Conservation (phyloP, 192 early-diverging fungal species). For the Coemansia sp. region DNA sequence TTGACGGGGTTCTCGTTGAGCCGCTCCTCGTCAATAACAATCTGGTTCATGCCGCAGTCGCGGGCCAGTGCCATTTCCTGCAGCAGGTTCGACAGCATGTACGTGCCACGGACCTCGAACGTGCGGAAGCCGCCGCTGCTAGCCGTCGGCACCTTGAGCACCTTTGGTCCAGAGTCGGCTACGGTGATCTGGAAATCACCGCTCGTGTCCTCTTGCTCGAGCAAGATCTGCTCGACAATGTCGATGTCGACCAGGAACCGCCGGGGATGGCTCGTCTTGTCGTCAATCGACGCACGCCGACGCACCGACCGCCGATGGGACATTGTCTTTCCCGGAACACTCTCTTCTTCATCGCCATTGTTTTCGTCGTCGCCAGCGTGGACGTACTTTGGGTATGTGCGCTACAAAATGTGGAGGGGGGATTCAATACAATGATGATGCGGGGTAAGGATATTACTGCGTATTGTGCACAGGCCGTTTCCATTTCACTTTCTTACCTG, state of each 20-base stretch:
- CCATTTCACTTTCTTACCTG: constrained; percentile 20
- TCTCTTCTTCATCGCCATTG: not conserved
- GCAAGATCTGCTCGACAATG: constrained; percentile 70
- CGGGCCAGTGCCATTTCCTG: constrained; percentile 93
- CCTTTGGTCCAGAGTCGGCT: constrained; percentile 87
- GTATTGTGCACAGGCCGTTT: not conserved
- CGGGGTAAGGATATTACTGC: not conserved
- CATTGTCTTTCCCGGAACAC: constrained; percentile 1
- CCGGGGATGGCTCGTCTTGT: constrained; percentile 61
- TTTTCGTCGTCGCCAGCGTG: not conserved
- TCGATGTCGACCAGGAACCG: constrained; percentile 86
- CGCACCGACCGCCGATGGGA: constrained; percentile 7
- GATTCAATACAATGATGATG: not conserved
- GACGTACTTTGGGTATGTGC: constrained; percentile 9
- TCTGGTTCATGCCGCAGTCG: constrained; percentile 82
- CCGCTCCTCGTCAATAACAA: constrained; percentile 85
- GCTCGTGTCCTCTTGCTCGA: constrained; percentile 95
- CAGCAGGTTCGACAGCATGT: constrained; percentile 90
- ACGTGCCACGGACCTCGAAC: constrained; percentile 91
- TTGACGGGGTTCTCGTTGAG: constrained; percentile 95
- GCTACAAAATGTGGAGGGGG: constrained; percentile 17
- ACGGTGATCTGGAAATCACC: constrained; percentile 95
- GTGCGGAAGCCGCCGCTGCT: constrained; percentile 84
- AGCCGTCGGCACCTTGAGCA: constrained; percentile 80
- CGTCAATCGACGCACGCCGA: constrained; percentile 64